phyloP scores from a whole-genome alignment of 139 green algal species.

The Tetraselmis chui region DNA sequence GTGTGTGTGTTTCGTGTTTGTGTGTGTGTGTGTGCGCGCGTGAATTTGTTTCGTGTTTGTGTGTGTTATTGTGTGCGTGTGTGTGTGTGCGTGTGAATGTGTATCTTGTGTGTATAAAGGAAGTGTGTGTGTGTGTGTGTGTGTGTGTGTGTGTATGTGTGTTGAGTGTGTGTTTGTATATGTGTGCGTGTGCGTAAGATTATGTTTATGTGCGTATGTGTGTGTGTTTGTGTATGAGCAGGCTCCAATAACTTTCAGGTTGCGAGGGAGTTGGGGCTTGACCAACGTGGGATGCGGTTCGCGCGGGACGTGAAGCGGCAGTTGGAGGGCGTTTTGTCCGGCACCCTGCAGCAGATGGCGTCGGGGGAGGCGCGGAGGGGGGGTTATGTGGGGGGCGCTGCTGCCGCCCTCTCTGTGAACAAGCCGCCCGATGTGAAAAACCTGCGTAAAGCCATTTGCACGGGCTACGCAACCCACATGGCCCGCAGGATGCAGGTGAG shows the following conservation, averaged over 20 bases:
- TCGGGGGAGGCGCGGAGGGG: background rate
- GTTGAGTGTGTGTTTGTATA: too few species aligned
- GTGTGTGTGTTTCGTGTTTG: too few species aligned
- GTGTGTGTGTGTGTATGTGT: too few species aligned
- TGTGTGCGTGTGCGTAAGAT: too few species aligned
- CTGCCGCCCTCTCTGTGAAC: background rate
- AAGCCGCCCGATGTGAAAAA: background rate
- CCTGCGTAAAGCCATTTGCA: background rate
- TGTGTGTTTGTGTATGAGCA: background rate
- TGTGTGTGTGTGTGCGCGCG: too few species aligned
- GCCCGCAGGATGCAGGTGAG: slow-evolving; percentile 58
- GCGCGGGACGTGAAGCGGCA: slow-evolving; percentile 76
- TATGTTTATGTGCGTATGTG: background rate
- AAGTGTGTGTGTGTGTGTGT: too few species aligned
- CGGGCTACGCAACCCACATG: slow-evolving; percentile 29
- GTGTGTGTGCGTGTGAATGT: background rate
- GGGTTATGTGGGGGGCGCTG: background rate
- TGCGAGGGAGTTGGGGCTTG: slow-evolving; percentile 43
- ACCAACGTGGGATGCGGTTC: slow-evolving; percentile 74
- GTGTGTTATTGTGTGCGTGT: too few species aligned
- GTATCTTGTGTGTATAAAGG: background rate
- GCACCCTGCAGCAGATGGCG: background rate
- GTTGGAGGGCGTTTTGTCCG: slow-evolving; percentile 40
- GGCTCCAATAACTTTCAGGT: background rate
- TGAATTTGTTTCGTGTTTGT: too few species aligned